A percentile compares a stretch with the other conserved stretches of the same genome.
These are phyloP conservation scores for Penicillium malachiteum DNA, from an alignment of 495 filamentous ascomycete species.

Conservation along the genomic window DNA sequence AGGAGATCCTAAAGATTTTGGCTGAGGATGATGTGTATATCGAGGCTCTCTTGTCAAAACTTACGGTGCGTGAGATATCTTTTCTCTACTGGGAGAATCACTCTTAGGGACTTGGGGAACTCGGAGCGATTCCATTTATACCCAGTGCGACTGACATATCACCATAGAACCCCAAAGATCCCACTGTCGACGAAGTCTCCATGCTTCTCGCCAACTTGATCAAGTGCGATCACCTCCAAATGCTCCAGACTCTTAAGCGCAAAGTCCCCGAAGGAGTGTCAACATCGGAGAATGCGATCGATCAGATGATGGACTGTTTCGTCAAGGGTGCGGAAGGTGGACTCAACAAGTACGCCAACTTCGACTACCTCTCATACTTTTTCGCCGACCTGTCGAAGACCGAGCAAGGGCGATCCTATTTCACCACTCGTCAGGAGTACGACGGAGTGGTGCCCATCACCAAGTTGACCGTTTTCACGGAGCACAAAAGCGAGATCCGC, in stretches of 20 bases:
- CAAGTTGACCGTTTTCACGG: slow-evolving; percentile 90
- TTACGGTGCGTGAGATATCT: slow-evolving; percentile 64
- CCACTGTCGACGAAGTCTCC: slow-evolving; percentile 77
- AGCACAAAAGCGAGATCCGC: slow-evolving; percentile 74
- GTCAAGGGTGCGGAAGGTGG: slow-evolving; percentile 80
- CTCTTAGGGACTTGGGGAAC: too few species aligned
- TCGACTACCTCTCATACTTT: slow-evolving; percentile 88
- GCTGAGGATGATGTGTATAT: slow-evolving; percentile 80
- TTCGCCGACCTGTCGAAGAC: slow-evolving; percentile 90
- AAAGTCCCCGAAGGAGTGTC: slow-evolving; percentile 61
- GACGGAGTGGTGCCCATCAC: slow-evolving; percentile 78
- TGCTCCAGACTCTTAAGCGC: slow-evolving; percentile 64
- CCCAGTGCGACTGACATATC: background rate
- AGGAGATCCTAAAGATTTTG: slow-evolving; percentile 67
- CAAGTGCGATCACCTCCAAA: slow-evolving; percentile 71
- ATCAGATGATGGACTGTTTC: slow-evolving; percentile 93
- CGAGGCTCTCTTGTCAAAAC: slow-evolving; percentile 63
- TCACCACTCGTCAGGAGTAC: slow-evolving; percentile 69
- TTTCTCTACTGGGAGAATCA: too few species aligned
- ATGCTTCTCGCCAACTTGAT: slow-evolving; percentile 93
- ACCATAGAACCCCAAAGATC: slow-evolving; percentile 56
- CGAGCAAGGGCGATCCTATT: slow-evolving; percentile 70
- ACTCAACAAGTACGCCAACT: slow-evolving; percentile 85
- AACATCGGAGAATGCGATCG: slow-evolving; percentile 66
- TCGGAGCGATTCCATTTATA: background rate